Percentiles rank a stretch among this genome's conserved stretches.
These are phyloP conservation scores for Trametes sp. DNA, from an alignment of 1,284 basidiomycete genomes.

Conservation along the genomic window DNA sequence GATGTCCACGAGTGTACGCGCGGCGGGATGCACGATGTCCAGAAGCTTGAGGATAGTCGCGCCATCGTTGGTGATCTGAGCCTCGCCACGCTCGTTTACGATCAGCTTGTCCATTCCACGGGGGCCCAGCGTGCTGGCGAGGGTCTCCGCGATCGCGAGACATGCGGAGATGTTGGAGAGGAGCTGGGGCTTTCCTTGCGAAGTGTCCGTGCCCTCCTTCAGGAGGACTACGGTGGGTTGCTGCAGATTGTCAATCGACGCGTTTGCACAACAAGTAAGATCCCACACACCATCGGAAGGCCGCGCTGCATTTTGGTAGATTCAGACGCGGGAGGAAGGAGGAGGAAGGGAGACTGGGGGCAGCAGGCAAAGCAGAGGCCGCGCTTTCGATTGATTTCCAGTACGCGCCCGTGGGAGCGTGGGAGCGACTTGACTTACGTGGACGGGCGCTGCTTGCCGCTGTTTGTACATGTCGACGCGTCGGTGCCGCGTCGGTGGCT, in stretches of 20 bases:
- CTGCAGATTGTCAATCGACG: slow-evolving; percentile 48
- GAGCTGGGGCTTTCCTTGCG: slow-evolving; percentile 93
- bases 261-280: not conserved
- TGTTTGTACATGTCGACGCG: slow-evolving; percentile 32
- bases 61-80: slow-evolving; percentile 99
- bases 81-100: slow-evolving; percentile 90
- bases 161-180: slow-evolving; percentile 97
- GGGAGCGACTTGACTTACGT: slow-evolving; percentile 16
- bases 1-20: slow-evolving; percentile 96
- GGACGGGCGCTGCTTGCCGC: slow-evolving; percentile 1
- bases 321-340: slow-evolving; percentile 4
- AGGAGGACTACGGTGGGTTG: slow-evolving; percentile 96
- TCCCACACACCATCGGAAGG: slow-evolving; percentile 65
- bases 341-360: slow-evolving; percentile 2
- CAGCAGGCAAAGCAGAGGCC: slow-evolving; percentile 3
- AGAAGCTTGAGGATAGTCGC: slow-evolving; percentile 97
- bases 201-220: slow-evolving; percentile 95
- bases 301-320: slow-evolving; percentile 75
- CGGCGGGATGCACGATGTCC: slow-evolving; percentile 98
- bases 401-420: slow-evolving; percentile 19
- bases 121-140: slow-evolving; percentile 96
- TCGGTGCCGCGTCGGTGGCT: slow-evolving; percentile 40
- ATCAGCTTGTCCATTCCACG: slow-evolving; percentile 99
- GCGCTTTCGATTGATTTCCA: slow-evolving; percentile 29
- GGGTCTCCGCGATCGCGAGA: slow-evolving; percentile 88